A percentile compares a stretch with the other conserved stretches of the same genome.
These are phyloP conservation scores for Dictyostelium intermedium DNA, from an alignment of 78 protist genomes.

Conservation along the genomic window DNA sequence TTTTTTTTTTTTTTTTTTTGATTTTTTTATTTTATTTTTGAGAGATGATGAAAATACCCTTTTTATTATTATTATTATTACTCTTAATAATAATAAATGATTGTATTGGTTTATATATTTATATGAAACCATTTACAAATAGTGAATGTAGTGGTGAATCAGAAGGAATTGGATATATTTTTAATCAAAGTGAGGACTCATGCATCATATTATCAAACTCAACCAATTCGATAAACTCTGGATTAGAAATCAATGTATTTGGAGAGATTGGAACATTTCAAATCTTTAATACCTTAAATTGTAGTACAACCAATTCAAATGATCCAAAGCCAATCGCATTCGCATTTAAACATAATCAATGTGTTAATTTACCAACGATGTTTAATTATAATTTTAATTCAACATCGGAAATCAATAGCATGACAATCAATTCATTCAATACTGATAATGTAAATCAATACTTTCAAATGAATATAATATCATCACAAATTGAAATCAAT, in stretches of 20 bases:
- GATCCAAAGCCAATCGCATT: not conserved
- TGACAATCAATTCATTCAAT: not conserved
- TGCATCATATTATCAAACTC: not conserved
- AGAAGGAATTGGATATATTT: not conserved
- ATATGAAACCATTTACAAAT: constrained; percentile 5
- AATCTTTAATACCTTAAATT: not conserved
- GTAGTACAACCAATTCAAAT: not conserved
- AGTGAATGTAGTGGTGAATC: not conserved
- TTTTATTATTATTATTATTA: not conserved
- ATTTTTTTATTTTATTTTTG: not conserved
- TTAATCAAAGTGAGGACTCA: not conserved
- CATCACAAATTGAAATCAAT: not conserved
- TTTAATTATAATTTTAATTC: not conserved
- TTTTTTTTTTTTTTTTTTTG: not conserved
- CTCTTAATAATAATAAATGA: not conserved
- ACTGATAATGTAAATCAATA: not conserved
- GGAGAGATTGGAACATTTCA: not conserved
- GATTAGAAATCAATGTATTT: not conserved
- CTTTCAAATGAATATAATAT: not conserved
- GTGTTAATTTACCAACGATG: not conserved
- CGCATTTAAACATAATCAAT: constrained; percentile 17
- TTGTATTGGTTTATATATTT: not conserved
- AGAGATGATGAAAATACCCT: not conserved
- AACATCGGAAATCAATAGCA: not conserved
- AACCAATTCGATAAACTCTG: not conserved